phyloP scores from a whole-genome alignment of 306 rosid species.

The Acacia acuminata region DNA sequence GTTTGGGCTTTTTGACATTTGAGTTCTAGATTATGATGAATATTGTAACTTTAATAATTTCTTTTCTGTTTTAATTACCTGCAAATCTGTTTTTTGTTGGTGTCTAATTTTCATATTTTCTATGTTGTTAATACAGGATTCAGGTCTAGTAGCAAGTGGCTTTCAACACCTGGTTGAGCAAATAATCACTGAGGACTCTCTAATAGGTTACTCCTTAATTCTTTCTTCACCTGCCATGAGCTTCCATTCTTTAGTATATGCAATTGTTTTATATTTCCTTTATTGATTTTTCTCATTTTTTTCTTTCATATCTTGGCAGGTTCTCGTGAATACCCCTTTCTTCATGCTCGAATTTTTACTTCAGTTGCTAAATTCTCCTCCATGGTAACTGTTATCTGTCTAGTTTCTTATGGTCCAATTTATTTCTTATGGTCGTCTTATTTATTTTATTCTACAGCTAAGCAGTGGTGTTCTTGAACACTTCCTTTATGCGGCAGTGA shows the following conservation, averaged over 20 bases:
- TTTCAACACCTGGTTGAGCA: constrained; percentile 61
- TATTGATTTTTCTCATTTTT: background rate
- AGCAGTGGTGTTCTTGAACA: constrained; percentile 62
- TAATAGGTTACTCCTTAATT: constrained; percentile 51
- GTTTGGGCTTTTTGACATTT: constrained; percentile 42
- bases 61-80: constrained; percentile 21
- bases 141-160: constrained; percentile 43
- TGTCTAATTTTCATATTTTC: constrained; percentile 14
- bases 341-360: constrained; percentile 81
- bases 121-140: constrained; percentile 49
- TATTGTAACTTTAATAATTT: constrained; percentile 17
- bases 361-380: constrained; percentile 85
- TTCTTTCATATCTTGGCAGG: constrained; percentile 48
- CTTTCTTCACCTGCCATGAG: background rate
- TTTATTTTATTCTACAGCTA: constrained; percentile 52
- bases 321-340: constrained; percentile 77
- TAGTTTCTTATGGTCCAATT: constrained; percentile 5
- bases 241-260: constrained; percentile 31
- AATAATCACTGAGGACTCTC: constrained; percentile 64
- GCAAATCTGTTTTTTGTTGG: constrained; percentile 5
- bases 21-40: constrained; percentile 19
- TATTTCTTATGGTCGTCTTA: constrained; percentile 18
- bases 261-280: background rate
- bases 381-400: constrained; percentile 54
- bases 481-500: constrained; percentile 70